Evolutionary conservation across 768 basidiomycete genomes (phyloP).

Genomic region (Collybiopsis luxurians): DNA sequence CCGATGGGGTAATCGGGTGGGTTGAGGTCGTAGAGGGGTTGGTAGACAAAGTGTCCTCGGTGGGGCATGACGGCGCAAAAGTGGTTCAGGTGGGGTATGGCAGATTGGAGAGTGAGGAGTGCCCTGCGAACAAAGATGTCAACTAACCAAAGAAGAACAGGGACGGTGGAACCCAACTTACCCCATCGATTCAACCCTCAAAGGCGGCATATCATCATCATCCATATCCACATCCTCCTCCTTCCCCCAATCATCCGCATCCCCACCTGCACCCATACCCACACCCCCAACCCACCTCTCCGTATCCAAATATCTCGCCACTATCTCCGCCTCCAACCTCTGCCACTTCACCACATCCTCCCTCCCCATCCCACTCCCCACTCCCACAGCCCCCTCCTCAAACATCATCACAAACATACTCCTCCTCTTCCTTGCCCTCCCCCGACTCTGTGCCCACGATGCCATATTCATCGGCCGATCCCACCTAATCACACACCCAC

Average conservation of each 20-base stretch:
- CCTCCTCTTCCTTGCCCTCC: constrained; percentile 69
- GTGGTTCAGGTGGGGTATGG: constrained; percentile 66
- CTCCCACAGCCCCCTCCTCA: constrained; percentile 41
- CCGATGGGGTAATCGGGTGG: constrained; percentile 61
- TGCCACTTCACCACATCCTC: constrained; percentile 57
- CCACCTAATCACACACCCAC: constrained; percentile 81
- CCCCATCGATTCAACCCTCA: constrained; percentile 62
- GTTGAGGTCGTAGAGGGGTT: constrained; percentile 62
- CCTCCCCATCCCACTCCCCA: constrained; percentile 31
- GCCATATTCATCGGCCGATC: constrained; percentile 75
- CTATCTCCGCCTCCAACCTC: constrained; percentile 55
- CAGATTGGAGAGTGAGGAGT: constrained; percentile 65
- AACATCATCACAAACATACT: constrained; percentile 80
- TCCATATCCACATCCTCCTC: constrained; percentile 1
- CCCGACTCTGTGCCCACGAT: constrained; percentile 82
- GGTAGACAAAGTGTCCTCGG: constrained; percentile 44
- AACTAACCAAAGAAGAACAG: not conserved
- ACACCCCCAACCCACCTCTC: too few species aligned
- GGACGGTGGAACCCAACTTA: constrained; percentile 33
- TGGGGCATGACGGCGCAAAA: constrained; percentile 72
- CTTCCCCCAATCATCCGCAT: too few species aligned
- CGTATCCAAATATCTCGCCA: too few species aligned
- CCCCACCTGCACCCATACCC: constrained; percentile 16
- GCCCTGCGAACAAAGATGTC: constrained; percentile 53
- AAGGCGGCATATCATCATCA: constrained; percentile 34